A percentile compares a stretch with the other conserved stretches of the same genome.
Conservation (phyloP, 805 yeast genomes). For the Candida piceae region DNA sequence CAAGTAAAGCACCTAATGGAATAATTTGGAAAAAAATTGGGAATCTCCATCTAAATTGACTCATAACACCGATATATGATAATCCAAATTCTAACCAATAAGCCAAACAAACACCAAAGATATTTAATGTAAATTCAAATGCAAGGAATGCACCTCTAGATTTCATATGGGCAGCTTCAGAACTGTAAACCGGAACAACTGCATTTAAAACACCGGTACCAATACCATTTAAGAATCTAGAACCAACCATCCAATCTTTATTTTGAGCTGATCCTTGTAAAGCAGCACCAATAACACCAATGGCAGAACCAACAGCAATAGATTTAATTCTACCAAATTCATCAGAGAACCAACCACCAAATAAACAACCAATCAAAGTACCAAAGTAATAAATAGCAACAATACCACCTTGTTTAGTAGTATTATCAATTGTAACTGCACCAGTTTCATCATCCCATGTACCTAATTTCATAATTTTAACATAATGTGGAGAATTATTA, state of each 20-base stretch:
- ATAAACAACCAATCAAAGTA: constrained; percentile 36
- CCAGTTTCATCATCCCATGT: constrained; percentile 13
- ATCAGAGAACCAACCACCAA: constrained; percentile 22
- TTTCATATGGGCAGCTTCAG: constrained; percentile 33
- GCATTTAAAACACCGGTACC: constrained; percentile 34
- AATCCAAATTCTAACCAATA: constrained; percentile 35
- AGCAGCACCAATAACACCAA: constrained; percentile 31
- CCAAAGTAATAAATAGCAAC: constrained; percentile 45
- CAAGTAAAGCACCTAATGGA: constrained; percentile 13
- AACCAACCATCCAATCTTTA: constrained; percentile 26
- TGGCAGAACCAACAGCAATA: constrained; percentile 21
- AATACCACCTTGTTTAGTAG: constrained; percentile 34
- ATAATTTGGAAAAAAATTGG: constrained; percentile 31
- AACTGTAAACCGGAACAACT: constrained; percentile 34
- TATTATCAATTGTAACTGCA: constrained; percentile 14
- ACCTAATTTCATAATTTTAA: constrained; percentile 18
- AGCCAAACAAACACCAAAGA: constrained; percentile 29
- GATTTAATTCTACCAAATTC: constrained; percentile 32
- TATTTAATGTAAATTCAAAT: constrained; percentile 29
- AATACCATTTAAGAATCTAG: constrained; percentile 31
- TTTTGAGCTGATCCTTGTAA: constrained; percentile 18
- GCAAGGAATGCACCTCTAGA: constrained; percentile 32
- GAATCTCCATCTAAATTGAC: constrained; percentile 28
- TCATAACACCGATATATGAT: constrained; percentile 25
- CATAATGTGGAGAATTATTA: constrained; percentile 25